Conservation (phyloP, 768 basidiomycete genomes). For the Mycena filopes region DNA sequence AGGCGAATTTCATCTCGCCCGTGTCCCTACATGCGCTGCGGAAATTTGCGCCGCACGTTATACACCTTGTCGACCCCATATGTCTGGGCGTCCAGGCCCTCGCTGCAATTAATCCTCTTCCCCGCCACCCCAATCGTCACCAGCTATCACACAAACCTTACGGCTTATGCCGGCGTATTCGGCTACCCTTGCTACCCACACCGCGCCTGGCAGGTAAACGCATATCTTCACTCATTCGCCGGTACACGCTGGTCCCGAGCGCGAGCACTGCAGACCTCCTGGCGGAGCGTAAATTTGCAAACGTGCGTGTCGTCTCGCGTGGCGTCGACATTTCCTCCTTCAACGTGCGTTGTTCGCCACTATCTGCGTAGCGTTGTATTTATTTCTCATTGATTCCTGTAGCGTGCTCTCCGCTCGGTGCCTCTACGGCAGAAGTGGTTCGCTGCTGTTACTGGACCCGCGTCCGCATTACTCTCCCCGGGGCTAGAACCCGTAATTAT, state of each 20-base stretch:
- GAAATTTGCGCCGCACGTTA: constrained; percentile 47
- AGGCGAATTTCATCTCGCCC: constrained; percentile 31
- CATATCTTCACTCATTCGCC: constrained; percentile 6
- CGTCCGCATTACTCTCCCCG: no score
- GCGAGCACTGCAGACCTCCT: constrained; percentile 1
- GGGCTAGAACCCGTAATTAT: no score
- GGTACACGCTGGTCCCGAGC: constrained; percentile 11
- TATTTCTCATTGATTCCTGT: not conserved
- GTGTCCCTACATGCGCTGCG: constrained; percentile 19
- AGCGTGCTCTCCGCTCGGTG: not conserved
- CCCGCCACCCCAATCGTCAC: constrained; percentile 14
- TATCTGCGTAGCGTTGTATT: not conserved
- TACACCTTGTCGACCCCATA: constrained; percentile 51
- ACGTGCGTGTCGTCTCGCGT: not conserved
- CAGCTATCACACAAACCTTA: constrained; percentile 32
- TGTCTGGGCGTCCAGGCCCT: constrained; percentile 27
- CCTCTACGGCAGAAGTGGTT: no score
- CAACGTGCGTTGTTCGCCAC: constrained; percentile 1
- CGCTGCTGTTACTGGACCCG: no score
- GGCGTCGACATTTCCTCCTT: constrained; percentile 6
- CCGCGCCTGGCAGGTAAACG: constrained; percentile 1
- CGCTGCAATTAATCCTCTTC: constrained; percentile 48
- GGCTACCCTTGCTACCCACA: constrained; percentile 26
- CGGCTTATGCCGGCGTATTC: constrained; percentile 30
- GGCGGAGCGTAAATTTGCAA: not conserved